Evolutionary conservation across 1,284 basidiomycete genomes (phyloP), one percentile per base, ranked within the genome.

Genomic region (Apiotrichum siamense): DNA sequence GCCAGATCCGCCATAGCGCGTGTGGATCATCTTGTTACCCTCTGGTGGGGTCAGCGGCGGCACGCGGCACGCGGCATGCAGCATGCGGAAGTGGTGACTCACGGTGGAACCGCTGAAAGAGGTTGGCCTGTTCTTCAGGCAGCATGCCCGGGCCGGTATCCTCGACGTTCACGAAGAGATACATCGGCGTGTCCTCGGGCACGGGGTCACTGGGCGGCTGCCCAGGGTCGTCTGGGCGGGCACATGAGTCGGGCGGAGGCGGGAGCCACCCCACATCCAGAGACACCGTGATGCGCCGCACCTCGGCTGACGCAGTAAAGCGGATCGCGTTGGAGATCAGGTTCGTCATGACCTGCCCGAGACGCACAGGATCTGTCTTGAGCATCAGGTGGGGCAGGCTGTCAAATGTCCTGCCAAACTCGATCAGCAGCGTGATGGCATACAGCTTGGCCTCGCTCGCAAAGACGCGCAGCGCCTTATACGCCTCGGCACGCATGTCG

Each of bases 141-240:
- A 55, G 51, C 42, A 75, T 60, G 25, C 74, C 74, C 4, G 74
- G 70, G 23, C 74, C 74, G 1, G 70, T 69, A 52, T 75, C 74
- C 17, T 38, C 50, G 1, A 72, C 70, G 17, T 53, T 64, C 27
- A 70, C 65, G 47, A 60, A 74, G 21, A 73, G 51, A 57, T 63
- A 72, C 7, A 70, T 23, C 0, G 63, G 62, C 5, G 63, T 63
- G 43, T 72, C 67, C 24, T 70, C 64, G 2, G 53, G 37, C 17
- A 38, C 32, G 32, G 37, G 37, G 61, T 61, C 62, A 40, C 63
- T 60, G 21, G 72, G 66, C 46, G 73, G 72, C 20, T 25, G 17
- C 7, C n/a, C 73, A 66, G 59, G 59, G 27, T 4, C 9, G 20
- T 37, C 25, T 12, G 27, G 26, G 11, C 35, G 47, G 10, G 23